Percentiles rank a stretch among this genome's conserved stretches.
phyloP scores from a whole-genome alignment of 2,329 filamentous ascomycete genomes.

The Pseudogymnoascus sp. region DNA sequence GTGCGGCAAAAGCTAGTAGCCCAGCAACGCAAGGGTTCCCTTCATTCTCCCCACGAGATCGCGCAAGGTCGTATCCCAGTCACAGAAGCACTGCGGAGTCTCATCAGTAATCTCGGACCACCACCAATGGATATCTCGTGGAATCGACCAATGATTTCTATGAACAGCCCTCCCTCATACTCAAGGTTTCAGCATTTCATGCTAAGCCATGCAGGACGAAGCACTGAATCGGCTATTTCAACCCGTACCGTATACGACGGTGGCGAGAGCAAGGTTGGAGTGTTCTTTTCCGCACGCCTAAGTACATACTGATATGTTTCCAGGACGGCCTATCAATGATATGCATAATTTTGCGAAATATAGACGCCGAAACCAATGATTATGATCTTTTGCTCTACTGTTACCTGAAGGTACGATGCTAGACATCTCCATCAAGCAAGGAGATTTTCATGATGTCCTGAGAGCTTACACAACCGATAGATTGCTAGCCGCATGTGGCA shows the following conservation, averaged over 20 bases:
- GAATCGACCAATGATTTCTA: slow-evolving; percentile 57
- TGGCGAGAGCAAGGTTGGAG: slow-evolving; percentile 54
- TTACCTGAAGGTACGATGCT: slow-evolving; percentile 50
- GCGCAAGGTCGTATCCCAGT: slow-evolving; percentile 45
- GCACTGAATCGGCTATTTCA: slow-evolving; percentile 55
- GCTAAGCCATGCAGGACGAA: slow-evolving; percentile 59
- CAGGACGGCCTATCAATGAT: slow-evolving; percentile 60
- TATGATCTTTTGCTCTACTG: slow-evolving; percentile 59
- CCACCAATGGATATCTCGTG: slow-evolving; percentile 61
- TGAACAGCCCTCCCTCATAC: slow-evolving; percentile 55
- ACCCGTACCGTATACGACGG: slow-evolving; percentile 61
- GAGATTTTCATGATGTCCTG: background rate
- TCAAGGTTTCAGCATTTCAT: slow-evolving; percentile 66
- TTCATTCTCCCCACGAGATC: slow-evolving; percentile 46
- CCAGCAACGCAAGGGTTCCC: slow-evolving; percentile 48
- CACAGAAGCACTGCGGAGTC: slow-evolving; percentile 50
- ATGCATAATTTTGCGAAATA: slow-evolving; percentile 59
- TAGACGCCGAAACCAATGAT: slow-evolving; percentile 57
- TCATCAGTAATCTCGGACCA: slow-evolving; percentile 59
- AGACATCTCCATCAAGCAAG: background rate
- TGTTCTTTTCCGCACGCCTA: background rate
- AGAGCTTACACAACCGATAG: slow-evolving; percentile 27
- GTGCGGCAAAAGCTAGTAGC: slow-evolving; percentile 55
- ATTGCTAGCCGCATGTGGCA: slow-evolving; percentile 64
- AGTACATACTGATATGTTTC: slow-evolving; percentile 11